Base-by-base conservation (phyloP, 2,329 filamentous ascomycete genomes). In the Monilinia polystroma region DNA sequence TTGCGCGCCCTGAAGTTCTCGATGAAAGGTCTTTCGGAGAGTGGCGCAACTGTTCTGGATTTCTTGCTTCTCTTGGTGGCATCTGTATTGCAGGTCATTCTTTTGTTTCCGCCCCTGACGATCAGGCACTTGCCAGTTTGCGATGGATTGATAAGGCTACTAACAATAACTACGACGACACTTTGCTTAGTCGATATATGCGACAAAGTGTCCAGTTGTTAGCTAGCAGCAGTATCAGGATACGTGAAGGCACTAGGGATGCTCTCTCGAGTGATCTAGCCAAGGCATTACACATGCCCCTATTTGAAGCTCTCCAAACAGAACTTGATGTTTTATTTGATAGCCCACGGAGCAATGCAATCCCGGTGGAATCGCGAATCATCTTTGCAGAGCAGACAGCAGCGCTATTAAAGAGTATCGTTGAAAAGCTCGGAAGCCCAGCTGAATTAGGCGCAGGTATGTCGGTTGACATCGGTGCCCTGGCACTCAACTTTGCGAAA, bases 31-130 rank as follows among this genome's bases (percentile, higher is more conserved):
- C 80, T 3, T 76, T 89, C 18, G 81, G 84, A 0, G 86, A 90
- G 72, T 90, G 88, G 88, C 83, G 88, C 49, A 90, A 90, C 70
- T 84, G 87, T 72, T 89, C 87, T 1, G 88, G 88, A 0, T 89
- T 90, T 70, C 79, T 90, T 14, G 87, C 87, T 6, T 89, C 88
- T 0, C 77, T 90, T 6, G 87, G 87, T 18, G 87, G 88, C 2
- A 83, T 87, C 64, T 90, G 88, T 75, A 85, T 85, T 11, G 84
- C 87, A 3, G 84, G 86, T 66, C 84, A 87, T 73, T 80, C 83
- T 59, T 79, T 82, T 52, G 29, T 53, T 47, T 54, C 64, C 63
- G 41, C 72, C 66, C 78, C 82, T 14, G 87, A 89, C 59, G 87
- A 90, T 64, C 80, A 85, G 20, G 78, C 82, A 20, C 77, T 86